Evolutionary conservation across 1,284 basidiomycete genomes (phyloP), one percentile per base, ranked within the genome.

Genomic region (Leccinum pachyderme): DNA sequence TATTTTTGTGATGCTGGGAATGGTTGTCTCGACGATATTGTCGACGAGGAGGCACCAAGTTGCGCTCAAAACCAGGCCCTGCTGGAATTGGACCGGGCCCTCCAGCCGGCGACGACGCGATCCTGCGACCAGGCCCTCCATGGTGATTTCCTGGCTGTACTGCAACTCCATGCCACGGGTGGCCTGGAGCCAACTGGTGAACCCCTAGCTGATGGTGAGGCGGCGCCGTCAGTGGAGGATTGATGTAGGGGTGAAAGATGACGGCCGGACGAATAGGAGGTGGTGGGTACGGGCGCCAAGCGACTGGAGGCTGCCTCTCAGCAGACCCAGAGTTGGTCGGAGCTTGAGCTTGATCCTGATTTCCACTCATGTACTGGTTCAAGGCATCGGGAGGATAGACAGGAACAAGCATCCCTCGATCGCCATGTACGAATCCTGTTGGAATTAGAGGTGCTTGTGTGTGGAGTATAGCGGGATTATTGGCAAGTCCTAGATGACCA

Each of bases 321-420:
- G 59, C 27, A 35, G 65, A 47, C 45, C 60, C 68, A 5, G 59
- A 27, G 45, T 51, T 61, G 24, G 55, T 22, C 33, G 55, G 58
- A 45, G 31, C 32, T 48, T 65, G 59, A 44, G 48, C 49, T 55
- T 64, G 51, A 54, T 65, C 70, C 53, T 65, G 65, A 53, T 48
- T 63, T 56, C 64, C 73, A 15, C 75, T 61, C 78, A 82, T 80
- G 56, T 83, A 82, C 50, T 80, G 75, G 48, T 77, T 79, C 27
- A 88, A 73, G 2, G 82, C 85, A 48, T 90, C 86, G 5, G 83
- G 83, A 28, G 81, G 82, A 67, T 90, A 90, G 28, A 88, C 78
- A 15, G 88, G 80, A 51, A 88, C 80, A 18, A 89, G 75, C 24
- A 81, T 80, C 4, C 87, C 86, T 52, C 86, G 83, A 52, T 87